phyloP scores from a whole-genome alignment of 805 yeast species.

The Isabelozyma rhagii region DNA sequence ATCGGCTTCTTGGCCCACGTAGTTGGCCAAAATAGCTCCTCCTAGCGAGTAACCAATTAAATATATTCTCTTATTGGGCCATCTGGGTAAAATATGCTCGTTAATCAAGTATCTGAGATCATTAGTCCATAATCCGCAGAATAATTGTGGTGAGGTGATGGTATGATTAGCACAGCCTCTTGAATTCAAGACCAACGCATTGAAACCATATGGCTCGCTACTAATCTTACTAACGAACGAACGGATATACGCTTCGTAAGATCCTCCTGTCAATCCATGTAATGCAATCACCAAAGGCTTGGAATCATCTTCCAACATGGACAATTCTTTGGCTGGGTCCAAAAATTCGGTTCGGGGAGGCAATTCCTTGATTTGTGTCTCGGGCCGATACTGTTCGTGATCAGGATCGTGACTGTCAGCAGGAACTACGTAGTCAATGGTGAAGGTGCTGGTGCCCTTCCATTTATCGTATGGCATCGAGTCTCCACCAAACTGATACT shows the following conservation, averaged over 20 bases:
- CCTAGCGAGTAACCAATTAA: slow-evolving; percentile 73
- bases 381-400: slow-evolving; percentile 31
- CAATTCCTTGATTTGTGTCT: slow-evolving; percentile 50
- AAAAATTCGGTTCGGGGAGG: slow-evolving; percentile 70
- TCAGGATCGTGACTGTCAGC: slow-evolving; percentile 11
- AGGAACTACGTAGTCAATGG: slow-evolving; percentile 45
- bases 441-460: slow-evolving; percentile 44
- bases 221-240: slow-evolving; percentile 47
- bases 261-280: slow-evolving; percentile 80
- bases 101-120: slow-evolving; percentile 62
- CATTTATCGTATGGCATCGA: slow-evolving; percentile 35
- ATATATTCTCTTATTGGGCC: slow-evolving; percentile 64
- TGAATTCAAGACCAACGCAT: slow-evolving; percentile 60
- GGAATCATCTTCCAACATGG: slow-evolving; percentile 32
- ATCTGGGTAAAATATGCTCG: slow-evolving; percentile 44
- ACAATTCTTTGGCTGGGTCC: slow-evolving; percentile 40
- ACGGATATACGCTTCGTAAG: slow-evolving; percentile 70
- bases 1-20: slow-evolving; percentile 60
- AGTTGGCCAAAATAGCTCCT: slow-evolving; percentile 62
- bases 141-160: slow-evolving; percentile 63
- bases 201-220: slow-evolving; percentile 38
- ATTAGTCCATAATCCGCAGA: slow-evolving; percentile 65
- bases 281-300: slow-evolving; percentile 59
- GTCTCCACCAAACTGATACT: slow-evolving; percentile 25
- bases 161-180: slow-evolving; percentile 79